Evolutionary conservation across 2,329 filamentous ascomycete genomes (phyloP), one percentile per base, ranked within the genome.

Genomic region (Colletotrichum sansevieriae): DNA sequence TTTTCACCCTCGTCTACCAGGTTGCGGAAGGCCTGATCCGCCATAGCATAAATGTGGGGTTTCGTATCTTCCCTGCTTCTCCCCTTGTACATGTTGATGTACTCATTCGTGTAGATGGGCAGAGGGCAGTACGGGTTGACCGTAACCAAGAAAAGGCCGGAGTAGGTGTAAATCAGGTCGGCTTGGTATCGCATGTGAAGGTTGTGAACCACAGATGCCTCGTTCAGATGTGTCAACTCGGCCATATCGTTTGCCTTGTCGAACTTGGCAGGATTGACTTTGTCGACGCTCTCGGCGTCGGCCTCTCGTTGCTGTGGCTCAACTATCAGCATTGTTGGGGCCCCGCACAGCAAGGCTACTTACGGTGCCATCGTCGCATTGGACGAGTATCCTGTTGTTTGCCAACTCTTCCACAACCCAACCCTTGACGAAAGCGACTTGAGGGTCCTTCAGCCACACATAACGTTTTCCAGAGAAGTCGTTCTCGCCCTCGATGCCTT

Each of bases 191-290:
- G 87, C 85, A 93, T 95, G 74, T 97, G 92, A 65, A 99, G 87
- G 77, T 99, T 99, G 82, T 99, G 95, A 59, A 99, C 95, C 59
- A 99, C 96, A 0, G 96, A 98, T 22, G 95, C 93, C 82, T 99
- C 96, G 81, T 99, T 99, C 72, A 99, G 84, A 80, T 99, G 96
- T 6, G 96, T 99, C 76, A 99, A 87, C 79, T 99, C 96, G 25
- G 97, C 96, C 96, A 99, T 99, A 80, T 99, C 97, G 82, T 97
- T 94, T 72, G 95, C 95, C 82, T 98, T 99, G 87, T 99, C 96
- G 82, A 99, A 99, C 79, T 99, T 99, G 76, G 95, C 95, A 54
- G 96, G 96, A 81, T 99, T 99, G 83, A 99, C 97, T 82, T 98
- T 98, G 85, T 99, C 97, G 73, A 98, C 94, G 74, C 90, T 92